Base-by-base conservation (phyloP, 2,329 filamentous ascomycete species). In the Pestalotiopsis sp. region DNA sequence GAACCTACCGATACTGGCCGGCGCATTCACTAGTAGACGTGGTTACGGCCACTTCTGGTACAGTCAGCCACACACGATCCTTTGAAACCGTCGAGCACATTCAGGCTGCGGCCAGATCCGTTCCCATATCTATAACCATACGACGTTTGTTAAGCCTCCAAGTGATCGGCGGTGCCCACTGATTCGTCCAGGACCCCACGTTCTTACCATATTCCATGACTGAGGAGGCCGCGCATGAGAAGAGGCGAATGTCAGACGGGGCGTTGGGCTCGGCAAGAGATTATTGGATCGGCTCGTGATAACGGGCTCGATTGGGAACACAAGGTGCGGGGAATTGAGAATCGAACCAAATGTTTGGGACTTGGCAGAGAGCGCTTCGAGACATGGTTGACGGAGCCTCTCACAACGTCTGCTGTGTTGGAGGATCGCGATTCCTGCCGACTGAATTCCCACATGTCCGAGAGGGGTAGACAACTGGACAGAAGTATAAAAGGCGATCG, bases 1-100 rank as follows among this genome's bases (percentile, higher is more conserved):
- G 61, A 49, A 52, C 38, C 61, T 17, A 20, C 20, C 20, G 36
- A 45, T 64, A 39, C 61, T 41, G 20, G 61, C 39, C 61, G 61
- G 61, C 38, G 20, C 61, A 52, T 52, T 52, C 45, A 39, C 61
- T 64, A 64, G 61, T 64, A 23, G n/a, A 38, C 45, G 61, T 52
- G 41, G n/a, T 49, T 39, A 23, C 38, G n/a, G 20, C 61, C 36
- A 38, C 20, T 45, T 64, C 7, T n/a, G 41, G 61, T 23, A 64
- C 52, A 64, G 61, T 31, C 45, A 52, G 20, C 45, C 45, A 52
- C 45, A 52, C 45, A 13, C 38, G 11, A 25, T 23, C 61, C 61
- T 64, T 14, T 14, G n/a, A 11, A 52, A 49, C 61, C 11, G 23
- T n/a, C 38, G 23, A 20, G 38, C 61, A 64, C 20, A 20, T 23